Conservation (phyloP, 2,329 filamentous ascomycete genomes). For the Colletotrichum australisinense region DNA sequence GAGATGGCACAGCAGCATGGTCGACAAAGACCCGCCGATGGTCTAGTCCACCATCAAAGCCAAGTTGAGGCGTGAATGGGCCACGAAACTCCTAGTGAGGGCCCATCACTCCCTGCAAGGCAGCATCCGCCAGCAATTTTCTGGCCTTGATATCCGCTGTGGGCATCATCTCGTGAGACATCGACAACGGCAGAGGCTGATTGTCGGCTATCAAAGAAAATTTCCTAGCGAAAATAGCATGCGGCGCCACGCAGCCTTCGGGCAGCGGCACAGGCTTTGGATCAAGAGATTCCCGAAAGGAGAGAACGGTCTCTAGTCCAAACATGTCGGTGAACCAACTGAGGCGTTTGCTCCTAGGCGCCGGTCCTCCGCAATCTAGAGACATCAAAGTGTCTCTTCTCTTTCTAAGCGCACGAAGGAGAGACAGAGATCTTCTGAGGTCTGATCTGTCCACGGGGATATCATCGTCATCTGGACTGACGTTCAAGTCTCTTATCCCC, state of each 20-base stretch:
- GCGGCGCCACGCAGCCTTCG: slow-evolving; percentile 51
- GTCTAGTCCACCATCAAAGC: slow-evolving; percentile 58
- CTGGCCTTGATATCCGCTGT: slow-evolving; percentile 55
- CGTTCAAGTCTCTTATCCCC: slow-evolving; percentile 37
- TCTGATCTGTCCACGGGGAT: not conserved
- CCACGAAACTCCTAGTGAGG: slow-evolving; percentile 49
- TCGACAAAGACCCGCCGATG: slow-evolving; percentile 46
- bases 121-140: slow-evolving; percentile 45
- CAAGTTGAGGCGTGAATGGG: slow-evolving; percentile 57
- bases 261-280: slow-evolving; percentile 44
- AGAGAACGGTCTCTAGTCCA: slow-evolving; percentile 25
- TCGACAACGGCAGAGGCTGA: slow-evolving; percentile 46
- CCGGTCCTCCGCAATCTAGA: not conserved
- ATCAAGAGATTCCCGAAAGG: slow-evolving; percentile 14
- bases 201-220: slow-evolving; percentile 48
- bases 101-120: slow-evolving; percentile 41
- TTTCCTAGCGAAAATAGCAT: slow-evolving; percentile 58
- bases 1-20: not conserved
- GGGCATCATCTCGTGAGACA: slow-evolving; percentile 50
- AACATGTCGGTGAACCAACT: slow-evolving; percentile 25
- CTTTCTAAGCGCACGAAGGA: slow-evolving; percentile 1
- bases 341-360: slow-evolving; percentile 3
- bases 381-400: not conserved
- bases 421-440: not conserved
- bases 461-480: not conserved